Base-by-base conservation (phyloP, 805 yeast genomes). In the Lipomyces sp. region DNA sequence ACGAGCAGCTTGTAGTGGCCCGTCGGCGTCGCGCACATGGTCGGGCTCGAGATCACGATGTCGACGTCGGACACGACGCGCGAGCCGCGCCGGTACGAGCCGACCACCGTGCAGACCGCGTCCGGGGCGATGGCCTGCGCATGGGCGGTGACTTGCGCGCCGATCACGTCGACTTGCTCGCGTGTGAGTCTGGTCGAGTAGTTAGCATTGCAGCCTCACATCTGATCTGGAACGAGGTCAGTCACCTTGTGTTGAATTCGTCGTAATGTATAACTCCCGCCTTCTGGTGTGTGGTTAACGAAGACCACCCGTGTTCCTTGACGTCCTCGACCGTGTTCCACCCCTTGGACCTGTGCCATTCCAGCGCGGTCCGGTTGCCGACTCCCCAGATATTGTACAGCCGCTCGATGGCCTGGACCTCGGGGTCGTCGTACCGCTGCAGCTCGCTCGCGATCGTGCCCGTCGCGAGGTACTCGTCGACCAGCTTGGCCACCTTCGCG, bases 11-110 rank as follows among this genome's bases (percentile, higher is more conserved):
- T 39, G 19, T 26, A 29, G 19, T 56, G 53, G 24, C 21, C 45
- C 6, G 23, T 22, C 10, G 24, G 18, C 4, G 53, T 48, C 7
- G 50, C 34, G 13, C 23, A 22, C n/a, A 28, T 24, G 14, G 36
- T 43, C n/a, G 55, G 52, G 13, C 38, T 33, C 16, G 53, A 18
- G 1, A 57, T 35, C 7, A 57, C 47, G 23, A 57, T 57, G 28
- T 57, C 61, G 19, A 57, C 52, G 32, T 57, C 61, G 8, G 50
- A 23, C 6, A 33, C 40, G 6, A 22, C 39, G 2, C 24, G 16
- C 3, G 32, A 31, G n/a, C 61, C 61, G 8, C 61, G 52, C 7
- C 61, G 49, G 42, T 45, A 57, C 11, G 61, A 60, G 8, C 61
- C 61, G 28, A 55, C 47, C 10, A 57, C 29, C 4, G 44, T 35